phyloP scores from a whole-genome alignment of 2,329 filamentous ascomycete species.

The Dothideomycetidae sp. region DNA sequence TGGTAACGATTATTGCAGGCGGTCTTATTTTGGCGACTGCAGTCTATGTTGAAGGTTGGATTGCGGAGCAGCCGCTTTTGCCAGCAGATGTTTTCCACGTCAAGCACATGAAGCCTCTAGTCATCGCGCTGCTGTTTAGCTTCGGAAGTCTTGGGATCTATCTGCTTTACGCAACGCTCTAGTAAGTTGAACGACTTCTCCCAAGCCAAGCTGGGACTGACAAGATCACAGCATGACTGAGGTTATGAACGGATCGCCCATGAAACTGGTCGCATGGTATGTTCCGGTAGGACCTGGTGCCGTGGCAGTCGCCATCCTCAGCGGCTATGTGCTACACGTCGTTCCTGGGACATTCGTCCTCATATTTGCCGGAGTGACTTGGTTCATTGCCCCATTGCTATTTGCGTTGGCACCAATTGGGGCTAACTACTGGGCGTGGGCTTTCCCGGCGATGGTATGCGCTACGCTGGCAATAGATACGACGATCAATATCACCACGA shows the following conservation, averaged over 20 bases:
- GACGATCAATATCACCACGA: conserved; percentile 23
- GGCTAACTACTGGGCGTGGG: conserved; percentile 22
- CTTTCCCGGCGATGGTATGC: conserved; percentile 25
- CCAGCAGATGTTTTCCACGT: conserved; percentile 24
- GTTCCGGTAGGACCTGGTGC: conserved; percentile 23
- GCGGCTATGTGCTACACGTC: conserved; percentile 20
- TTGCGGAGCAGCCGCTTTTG: conserved; percentile 21
- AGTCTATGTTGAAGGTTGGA: conserved; percentile 23
- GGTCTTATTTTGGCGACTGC: conserved; percentile 17
- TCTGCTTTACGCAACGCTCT: conserved; percentile 11
- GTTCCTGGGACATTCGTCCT: conserved; percentile 19
- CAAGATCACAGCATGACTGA: conserved; percentile 16
- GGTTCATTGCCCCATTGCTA: conserved; percentile 23
- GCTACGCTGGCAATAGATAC: conserved; percentile 24
- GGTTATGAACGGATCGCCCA: conserved; percentile 6
- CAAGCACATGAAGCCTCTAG: conserved; percentile 20
- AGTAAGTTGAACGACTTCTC: not conserved
- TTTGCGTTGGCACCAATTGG: conserved; percentile 21
- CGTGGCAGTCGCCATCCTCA: conserved; percentile 20
- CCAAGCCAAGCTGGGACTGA: not conserved
- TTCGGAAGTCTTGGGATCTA: conserved; percentile 21
- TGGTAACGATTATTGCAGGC: conserved; percentile 20
- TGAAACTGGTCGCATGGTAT: conserved; percentile 22
- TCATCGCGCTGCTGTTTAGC: conserved; percentile 23
- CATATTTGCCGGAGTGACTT: conserved; percentile 20